These are phyloP conservation scores for Scedosporium aurantiacum DNA, from an alignment of 2,329 filamentous ascomycete genomes.

Conservation along the genomic window DNA sequence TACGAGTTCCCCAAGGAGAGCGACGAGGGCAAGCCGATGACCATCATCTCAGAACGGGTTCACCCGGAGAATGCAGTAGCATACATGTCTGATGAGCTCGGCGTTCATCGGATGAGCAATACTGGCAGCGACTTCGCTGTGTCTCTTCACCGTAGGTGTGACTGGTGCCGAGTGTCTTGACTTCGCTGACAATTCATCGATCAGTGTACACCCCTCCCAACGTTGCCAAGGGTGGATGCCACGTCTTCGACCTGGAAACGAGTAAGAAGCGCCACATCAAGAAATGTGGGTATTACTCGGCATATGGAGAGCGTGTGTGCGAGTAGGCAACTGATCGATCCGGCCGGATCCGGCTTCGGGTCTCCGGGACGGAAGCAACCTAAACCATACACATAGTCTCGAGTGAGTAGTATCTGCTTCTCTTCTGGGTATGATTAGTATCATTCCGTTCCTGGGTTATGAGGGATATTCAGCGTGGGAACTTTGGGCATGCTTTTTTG, in stretches of 20 bases:
- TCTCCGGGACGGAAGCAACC: background rate
- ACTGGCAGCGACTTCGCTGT: conserved; percentile 65
- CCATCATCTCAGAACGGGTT: conserved; percentile 53
- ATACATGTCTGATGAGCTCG: conserved; percentile 86
- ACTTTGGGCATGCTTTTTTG: background rate
- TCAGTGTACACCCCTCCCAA: conserved; percentile 79
- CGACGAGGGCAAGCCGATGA: conserved; percentile 43
- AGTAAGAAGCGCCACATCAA: conserved; percentile 62
- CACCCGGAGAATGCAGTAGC: conserved; percentile 65
- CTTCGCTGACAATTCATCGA: conserved; percentile 4
- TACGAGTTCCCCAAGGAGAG: conserved; percentile 57
- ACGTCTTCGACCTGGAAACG: conserved; percentile 68
- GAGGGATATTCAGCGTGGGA: background rate
- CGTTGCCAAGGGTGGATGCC: conserved; percentile 69
- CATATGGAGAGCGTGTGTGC: conserved; percentile 39
- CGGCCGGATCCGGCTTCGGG: background rate
- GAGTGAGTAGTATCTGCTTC: no score
- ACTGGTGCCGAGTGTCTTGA: background rate
- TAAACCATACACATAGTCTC: background rate
- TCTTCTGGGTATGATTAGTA: background rate
- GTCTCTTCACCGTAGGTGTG: conserved; percentile 59
- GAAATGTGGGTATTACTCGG: conserved; percentile 63
- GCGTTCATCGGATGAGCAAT: conserved; percentile 75
- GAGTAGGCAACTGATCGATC: conserved; percentile 14
- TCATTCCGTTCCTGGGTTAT: background rate